Percentiles rank a stretch among this genome's conserved stretches.
phyloP scores from a whole-genome alignment of 768 basidiomycete species.

The Rhizopogon roseolus region DNA sequence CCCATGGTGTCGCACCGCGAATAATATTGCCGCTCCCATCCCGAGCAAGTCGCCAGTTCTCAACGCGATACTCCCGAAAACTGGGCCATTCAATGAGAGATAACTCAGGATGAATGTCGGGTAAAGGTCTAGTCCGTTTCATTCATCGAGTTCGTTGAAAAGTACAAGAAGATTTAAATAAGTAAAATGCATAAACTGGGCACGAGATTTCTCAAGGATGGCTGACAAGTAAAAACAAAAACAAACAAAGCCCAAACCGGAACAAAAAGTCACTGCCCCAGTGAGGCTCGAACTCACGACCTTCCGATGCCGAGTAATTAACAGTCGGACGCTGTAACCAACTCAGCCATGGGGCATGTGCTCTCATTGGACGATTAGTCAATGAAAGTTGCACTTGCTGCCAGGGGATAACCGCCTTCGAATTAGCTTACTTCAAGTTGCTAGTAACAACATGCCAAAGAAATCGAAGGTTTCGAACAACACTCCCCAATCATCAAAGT shows the following conservation, averaged over 20 bases:
- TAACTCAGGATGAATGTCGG: slow-evolving; percentile 46
- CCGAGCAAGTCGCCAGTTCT: slow-evolving; percentile 43
- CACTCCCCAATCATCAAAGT: not conserved
- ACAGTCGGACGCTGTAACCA: slow-evolving; percentile 50
- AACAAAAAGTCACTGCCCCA: slow-evolving; percentile 34
- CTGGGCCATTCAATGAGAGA: slow-evolving; percentile 39
- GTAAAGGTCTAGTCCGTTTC: slow-evolving; percentile 32
- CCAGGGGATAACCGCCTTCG: too few species aligned
- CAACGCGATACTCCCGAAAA: slow-evolving; percentile 57
- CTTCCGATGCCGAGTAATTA: slow-evolving; percentile 35
- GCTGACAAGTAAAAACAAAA: not conserved
- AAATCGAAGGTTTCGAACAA: not conserved
- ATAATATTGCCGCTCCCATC: slow-evolving; percentile 34
- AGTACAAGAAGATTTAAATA: not conserved
- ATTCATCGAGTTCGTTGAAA: slow-evolving; percentile 24
- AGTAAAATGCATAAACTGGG: not conserved
- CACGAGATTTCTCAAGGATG: too few species aligned
- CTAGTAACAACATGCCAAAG: not conserved
- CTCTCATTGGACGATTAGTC: not conserved
- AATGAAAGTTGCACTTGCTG: too few species aligned
- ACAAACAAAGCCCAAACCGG: not conserved
- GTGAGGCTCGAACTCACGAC: slow-evolving; percentile 52
- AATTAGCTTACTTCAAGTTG: too few species aligned
- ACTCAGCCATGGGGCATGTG: slow-evolving; percentile 47
- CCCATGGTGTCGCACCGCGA: slow-evolving; percentile 24